These are phyloP conservation scores for Jackrogersella minutella DNA, from an alignment of 495 filamentous ascomycete species.

Conservation along the genomic window DNA sequence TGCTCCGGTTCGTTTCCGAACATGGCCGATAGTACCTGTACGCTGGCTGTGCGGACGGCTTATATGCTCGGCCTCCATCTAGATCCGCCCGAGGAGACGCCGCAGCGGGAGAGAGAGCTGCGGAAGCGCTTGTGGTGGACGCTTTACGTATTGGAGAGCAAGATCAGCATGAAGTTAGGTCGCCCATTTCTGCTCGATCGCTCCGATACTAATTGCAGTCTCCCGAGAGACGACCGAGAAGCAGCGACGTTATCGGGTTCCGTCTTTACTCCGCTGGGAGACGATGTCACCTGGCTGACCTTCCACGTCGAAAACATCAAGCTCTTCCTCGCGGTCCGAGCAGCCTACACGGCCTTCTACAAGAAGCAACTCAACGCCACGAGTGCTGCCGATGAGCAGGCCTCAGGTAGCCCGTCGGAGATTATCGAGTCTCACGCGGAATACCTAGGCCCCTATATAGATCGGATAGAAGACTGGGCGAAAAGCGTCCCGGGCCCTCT, in stretches of 20 bases:
- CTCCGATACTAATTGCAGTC: constrained; percentile 44
- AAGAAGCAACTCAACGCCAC: constrained; percentile 34
- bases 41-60: constrained; percentile 54
- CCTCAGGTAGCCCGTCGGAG: constrained; percentile 38
- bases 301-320: constrained; percentile 51
- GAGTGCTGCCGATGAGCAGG: constrained; percentile 4
- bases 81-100: constrained; percentile 49
- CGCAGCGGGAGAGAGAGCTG: constrained; percentile 48
- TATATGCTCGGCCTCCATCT: constrained; percentile 59
- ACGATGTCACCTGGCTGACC: constrained; percentile 38
- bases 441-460: constrained; percentile 41
- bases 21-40: constrained; percentile 51
- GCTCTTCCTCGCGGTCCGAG: constrained; percentile 49
- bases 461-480: constrained; percentile 49
- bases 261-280: constrained; percentile 44
- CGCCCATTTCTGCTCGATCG: constrained; percentile 51
- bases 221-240: constrained; percentile 48
- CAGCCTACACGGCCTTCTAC: constrained; percentile 50
- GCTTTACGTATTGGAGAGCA: constrained; percentile 56
- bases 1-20: constrained; percentile 57
- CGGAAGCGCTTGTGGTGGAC: constrained; percentile 60
- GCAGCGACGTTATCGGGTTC: constrained; percentile 46
- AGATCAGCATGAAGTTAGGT: constrained; percentile 58
- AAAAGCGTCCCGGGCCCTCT: constrained; percentile 50
- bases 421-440: constrained; percentile 42